A percentile compares a stretch with the other conserved stretches of the same genome.
Conservation (phyloP, 371 early-diverging fungal genomes). For the Conidiobolus incongruus region DNA sequence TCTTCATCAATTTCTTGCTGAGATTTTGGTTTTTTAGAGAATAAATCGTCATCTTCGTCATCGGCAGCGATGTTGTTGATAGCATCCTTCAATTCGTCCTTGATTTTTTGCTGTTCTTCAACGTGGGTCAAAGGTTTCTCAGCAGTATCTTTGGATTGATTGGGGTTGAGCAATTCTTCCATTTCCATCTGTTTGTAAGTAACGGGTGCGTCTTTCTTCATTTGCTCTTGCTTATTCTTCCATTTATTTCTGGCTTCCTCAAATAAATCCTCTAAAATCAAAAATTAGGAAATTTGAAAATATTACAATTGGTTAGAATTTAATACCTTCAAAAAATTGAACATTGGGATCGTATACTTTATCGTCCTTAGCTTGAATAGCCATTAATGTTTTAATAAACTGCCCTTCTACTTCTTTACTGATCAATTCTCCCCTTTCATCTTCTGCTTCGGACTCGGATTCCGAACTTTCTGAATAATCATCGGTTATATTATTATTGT, state of each 20-base stretch:
- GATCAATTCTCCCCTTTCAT: constrained; percentile 62
- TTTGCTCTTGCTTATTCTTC: constrained; percentile 25
- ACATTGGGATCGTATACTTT: constrained; percentile 53
- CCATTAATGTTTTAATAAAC: constrained; percentile 70
- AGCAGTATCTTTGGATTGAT: too few species aligned
- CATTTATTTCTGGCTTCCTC: constrained; percentile 29
- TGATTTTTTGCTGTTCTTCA: constrained; percentile 67
- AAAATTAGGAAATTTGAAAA: background rate
- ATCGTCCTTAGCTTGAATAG: constrained; percentile 51
- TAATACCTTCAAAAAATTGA: constrained; percentile 36
- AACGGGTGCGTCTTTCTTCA: constrained; percentile 22
- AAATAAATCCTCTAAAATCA: constrained; percentile 22
- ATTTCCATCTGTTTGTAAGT: constrained; percentile 59
- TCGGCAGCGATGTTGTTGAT: constrained; percentile 14
- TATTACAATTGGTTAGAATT: background rate
- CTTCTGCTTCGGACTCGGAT: constrained; percentile 46
- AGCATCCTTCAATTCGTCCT: constrained; percentile 37
- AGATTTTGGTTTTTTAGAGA: constrained; percentile 44
- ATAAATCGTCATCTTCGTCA: constrained; percentile 33
- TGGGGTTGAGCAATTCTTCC: constrained; percentile 32
- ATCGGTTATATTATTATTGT: constrained; percentile 10
- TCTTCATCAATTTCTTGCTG: constrained; percentile 46
- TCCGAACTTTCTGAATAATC: constrained; percentile 18
- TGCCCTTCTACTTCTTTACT: constrained; percentile 80
- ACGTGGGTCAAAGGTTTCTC: constrained; percentile 29